phyloP scores from a whole-genome alignment of 805 yeast genomes.

The Wickerhamiella siamensis region DNA sequence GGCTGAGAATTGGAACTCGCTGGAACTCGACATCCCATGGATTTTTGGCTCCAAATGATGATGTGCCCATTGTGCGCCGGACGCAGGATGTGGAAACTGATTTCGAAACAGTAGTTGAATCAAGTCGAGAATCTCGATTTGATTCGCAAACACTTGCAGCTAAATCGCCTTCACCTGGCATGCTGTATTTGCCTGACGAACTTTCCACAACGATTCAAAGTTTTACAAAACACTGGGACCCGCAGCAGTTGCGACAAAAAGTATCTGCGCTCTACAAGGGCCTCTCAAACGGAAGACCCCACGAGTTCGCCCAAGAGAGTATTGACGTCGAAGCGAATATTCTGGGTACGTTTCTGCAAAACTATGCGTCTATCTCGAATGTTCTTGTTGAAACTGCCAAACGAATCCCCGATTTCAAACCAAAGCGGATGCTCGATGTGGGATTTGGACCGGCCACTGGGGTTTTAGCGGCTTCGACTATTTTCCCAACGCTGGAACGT shows the following conservation, averaged over 20 bases:
- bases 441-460: constrained; percentile 92
- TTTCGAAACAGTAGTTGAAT: neutral
- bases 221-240: constrained; percentile 47
- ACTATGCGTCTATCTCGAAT: constrained; percentile 56
- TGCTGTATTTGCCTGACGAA: constrained; percentile 39
- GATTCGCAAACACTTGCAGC: constrained; percentile 45
- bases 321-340: constrained; percentile 57
- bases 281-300: constrained; percentile 40
- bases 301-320: constrained; percentile 28
- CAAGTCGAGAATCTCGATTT: constrained; percentile 27
- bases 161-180: constrained; percentile 34
- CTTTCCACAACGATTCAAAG: constrained; percentile 48
- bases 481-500: constrained; percentile 53
- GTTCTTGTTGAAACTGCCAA: constrained; percentile 51
- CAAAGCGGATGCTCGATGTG: constrained; percentile 56
- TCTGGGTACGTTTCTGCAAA: constrained; percentile 66
- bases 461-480: constrained; percentile 70
- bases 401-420: constrained; percentile 41
- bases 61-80: constrained; percentile 5
- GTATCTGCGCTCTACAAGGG: constrained; percentile 43
- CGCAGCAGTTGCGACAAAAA: constrained; percentile 47
- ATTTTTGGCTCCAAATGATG: constrained; percentile 2
- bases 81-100: neutral
- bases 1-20: neutral
- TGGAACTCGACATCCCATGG: neutral